Conservation (phyloP, 2,329 filamentous ascomycete species). For the Emergomyces orientalis region DNA sequence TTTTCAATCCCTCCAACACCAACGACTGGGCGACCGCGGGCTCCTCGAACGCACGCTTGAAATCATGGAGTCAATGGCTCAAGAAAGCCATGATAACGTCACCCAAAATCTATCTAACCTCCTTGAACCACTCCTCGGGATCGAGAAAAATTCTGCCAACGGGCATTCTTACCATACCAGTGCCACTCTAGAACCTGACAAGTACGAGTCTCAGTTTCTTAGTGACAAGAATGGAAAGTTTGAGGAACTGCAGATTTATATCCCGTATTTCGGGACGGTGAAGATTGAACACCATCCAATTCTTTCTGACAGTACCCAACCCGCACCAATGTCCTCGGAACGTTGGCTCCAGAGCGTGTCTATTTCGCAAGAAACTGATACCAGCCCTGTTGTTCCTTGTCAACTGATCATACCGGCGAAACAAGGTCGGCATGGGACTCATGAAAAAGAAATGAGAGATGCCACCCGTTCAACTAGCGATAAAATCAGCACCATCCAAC, state of each 20-base stretch:
- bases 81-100: constrained; percentile 25
- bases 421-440: background rate
- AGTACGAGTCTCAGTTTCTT: background rate
- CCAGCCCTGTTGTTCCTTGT: background rate
- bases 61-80: constrained; percentile 26
- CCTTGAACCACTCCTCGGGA: constrained; percentile 15
- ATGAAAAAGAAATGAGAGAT: background rate
- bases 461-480: background rate
- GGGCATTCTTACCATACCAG: background rate
- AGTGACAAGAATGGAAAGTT: no score
- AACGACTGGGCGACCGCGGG: constrained; percentile 33
- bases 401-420: background rate
- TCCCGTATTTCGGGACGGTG: constrained; percentile 39
- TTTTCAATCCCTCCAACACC: constrained; percentile 26
- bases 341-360: background rate
- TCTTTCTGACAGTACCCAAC: background rate
- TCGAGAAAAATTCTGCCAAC: constrained; percentile 14
- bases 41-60: constrained; percentile 32
- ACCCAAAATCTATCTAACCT: constrained; percentile 20
- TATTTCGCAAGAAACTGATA: background rate
- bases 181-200: background rate
- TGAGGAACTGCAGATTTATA: constrained; percentile 28
- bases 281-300: constrained; percentile 21
- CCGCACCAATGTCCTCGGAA: background rate
- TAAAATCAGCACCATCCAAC: background rate